Evolutionary conservation across 306 rosid genomes (phyloP), one percentile per base, ranked within the genome.

Genomic region (Hylodesmum podocarpum): DNA sequence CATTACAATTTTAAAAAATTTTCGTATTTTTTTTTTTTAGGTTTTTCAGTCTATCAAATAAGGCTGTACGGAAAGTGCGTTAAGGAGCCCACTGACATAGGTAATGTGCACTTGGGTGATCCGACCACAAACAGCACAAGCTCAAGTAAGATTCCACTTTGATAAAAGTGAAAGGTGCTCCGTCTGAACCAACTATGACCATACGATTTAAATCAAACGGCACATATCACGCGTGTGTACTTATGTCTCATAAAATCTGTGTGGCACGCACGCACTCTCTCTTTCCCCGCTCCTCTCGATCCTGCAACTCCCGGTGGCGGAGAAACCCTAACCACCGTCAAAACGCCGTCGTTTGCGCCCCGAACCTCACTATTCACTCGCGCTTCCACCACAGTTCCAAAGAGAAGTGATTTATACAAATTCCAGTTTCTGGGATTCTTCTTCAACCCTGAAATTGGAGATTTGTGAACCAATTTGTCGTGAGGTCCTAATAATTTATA

Each of bases 231-330:
- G 82, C 83, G 78, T 72, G 78, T 72, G 67, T 82, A 78, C 77
- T 81, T 70, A 83, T 88, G 88, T 72, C 86, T 64, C 85, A 72
- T 78, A 57, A 75, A 77, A 71, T 72, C 85, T 47, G 69, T 50
- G 79, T 46, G 91, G 58, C 86, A 79, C 84, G 78, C 86, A 72
- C 85, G 66, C 86, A 77, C 80, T 18, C 75, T 55, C 84, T 21
- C 78, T 50, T 5, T 4, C 1, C 47, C 27, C 25, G 62, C 44
- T 28, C 29, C 51, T 29, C 37, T 25, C 78, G 24, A 51, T 72
- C 46, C 85, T 79, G 88, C 84, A 68, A 79, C 68, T 66, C 75
- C 72, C 83, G 85, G 76, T 53, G 73, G 55, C 27, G 46, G 71
- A 22, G 55, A 61, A 83, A 75, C 85, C 83, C 84, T 80, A 64